Evolutionary conservation across 495 filamentous ascomycete genomes (phyloP), one percentile per base, ranked within the genome.

Genomic region (Penicillium maclennaniae): DNA sequence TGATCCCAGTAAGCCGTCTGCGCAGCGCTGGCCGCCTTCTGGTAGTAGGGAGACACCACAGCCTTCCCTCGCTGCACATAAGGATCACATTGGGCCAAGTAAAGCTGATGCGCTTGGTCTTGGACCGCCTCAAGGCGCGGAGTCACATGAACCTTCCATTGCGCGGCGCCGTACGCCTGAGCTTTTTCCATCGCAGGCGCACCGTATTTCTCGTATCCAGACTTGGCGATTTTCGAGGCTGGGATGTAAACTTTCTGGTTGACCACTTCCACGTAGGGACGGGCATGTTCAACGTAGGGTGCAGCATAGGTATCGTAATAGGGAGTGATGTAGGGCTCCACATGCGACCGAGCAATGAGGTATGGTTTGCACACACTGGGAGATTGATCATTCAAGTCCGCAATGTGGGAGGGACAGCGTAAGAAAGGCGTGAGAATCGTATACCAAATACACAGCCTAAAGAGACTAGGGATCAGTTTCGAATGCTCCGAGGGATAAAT

Each of bases 271-370:
- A 87, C 83, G 65, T 96, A 95, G 0, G 91, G 91, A 28, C 81
- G 80, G 23, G 80, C 87, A 21, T 79, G 61, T n/a, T 91, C 82
- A 44, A 96, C 82, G 59, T 96, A 90, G 12, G 88, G 90, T 2
- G 86, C 87, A 6, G 85, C 85, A 60, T 96, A 96, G 28, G 78
- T 62, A 53, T 92, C 74, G 66, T 96, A 97, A 71, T 96, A 97
- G 20, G 95, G 95, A 42, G 83, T 76, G 31, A 95, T 57, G 64
- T 93, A 85, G 7, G 95, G 93, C 25, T 80, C 69, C 43, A 89
- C 71, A 37, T 86, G 77, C 3, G 85, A 80, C 51, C 84, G 84
- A 46, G 83, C 71, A 44, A 84, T 76, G 46, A 96, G 80, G 63
- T 92, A 95, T 4, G 89, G 87, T 62, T 85, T 86, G 77, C 95